A percentile compares a stretch with the other conserved stretches of the same genome.
These are phyloP conservation scores for Xylariaceae sp. DNA, from an alignment of 2,329 filamentous ascomycete genomes.

Conservation along the genomic window DNA sequence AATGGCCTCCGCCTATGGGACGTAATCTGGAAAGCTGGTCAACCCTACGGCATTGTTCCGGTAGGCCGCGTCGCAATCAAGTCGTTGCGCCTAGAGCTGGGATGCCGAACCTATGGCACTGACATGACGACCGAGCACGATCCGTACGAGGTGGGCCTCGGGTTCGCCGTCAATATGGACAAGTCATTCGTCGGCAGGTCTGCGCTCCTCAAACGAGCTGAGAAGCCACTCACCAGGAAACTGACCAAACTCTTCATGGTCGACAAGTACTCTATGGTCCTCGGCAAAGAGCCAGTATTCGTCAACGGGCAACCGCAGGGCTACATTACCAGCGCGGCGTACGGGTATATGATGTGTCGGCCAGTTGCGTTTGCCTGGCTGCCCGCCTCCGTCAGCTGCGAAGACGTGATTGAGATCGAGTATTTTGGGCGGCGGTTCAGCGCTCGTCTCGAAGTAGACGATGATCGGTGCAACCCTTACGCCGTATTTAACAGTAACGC, in stretches of 20 bases:
- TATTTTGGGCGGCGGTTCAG: slow-evolving; percentile 15
- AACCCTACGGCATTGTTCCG: slow-evolving; percentile 17
- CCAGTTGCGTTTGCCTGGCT: slow-evolving; percentile 19
- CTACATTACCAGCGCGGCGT: slow-evolving; percentile 17
- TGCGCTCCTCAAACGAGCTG: slow-evolving; percentile 12
- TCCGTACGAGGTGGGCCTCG: slow-evolving; percentile 17
- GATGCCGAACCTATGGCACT: slow-evolving; percentile 17
- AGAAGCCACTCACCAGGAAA: slow-evolving; percentile 2
- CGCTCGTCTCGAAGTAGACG: too few relatives aligned
- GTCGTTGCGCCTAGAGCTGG: slow-evolving; percentile 18
- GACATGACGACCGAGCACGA: slow-evolving; percentile 20
- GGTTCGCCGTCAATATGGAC: slow-evolving; percentile 19
- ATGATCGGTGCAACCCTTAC: too few relatives aligned
- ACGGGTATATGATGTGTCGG: slow-evolving; percentile 15
- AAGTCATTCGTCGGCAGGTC: slow-evolving; percentile 19
- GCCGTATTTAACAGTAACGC: too few relatives aligned
- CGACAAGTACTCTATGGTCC: slow-evolving; percentile 17
- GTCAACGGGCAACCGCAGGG: slow-evolving; percentile 11
- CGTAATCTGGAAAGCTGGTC: slow-evolving; percentile 16
- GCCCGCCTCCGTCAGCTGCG: slow-evolving; percentile 7
- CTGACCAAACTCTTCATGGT: slow-evolving; percentile 13
- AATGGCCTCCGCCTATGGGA: slow-evolving; percentile 17
- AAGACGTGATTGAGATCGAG: slow-evolving; percentile 17
- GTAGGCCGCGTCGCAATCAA: slow-evolving; percentile 18
- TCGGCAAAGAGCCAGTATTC: slow-evolving; percentile 19